Evolutionary conservation across 306 rosid species (phyloP).

Genomic region (Hippophae gyantsensis): DNA sequence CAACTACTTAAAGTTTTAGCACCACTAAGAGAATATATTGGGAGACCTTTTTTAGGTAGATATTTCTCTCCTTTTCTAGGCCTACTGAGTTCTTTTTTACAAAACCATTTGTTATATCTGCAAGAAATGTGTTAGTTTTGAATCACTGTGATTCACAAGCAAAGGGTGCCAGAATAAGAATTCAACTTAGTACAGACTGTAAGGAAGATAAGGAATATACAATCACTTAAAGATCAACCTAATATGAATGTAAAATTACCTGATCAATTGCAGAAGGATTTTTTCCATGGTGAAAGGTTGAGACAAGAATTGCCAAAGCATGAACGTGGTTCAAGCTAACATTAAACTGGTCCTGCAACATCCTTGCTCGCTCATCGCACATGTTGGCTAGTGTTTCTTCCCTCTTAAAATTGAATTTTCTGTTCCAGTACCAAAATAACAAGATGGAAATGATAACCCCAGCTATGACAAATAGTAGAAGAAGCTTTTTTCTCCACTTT

Average conservation of each 20-base stretch:
- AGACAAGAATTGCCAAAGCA: constrained; percentile 85
- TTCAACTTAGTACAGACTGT: neutral
- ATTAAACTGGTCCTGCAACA: constrained; percentile 95
- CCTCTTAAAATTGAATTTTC: constrained; percentile 42
- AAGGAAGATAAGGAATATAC: neutral
- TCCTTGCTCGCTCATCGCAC: constrained; percentile 97
- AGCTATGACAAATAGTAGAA: constrained; percentile 33
- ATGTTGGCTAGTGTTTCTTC: constrained; percentile 74
- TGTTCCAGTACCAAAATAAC: constrained; percentile 54
- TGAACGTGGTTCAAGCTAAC: constrained; percentile 96
- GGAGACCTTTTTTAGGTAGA: too few relatives aligned
- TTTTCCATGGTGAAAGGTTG: constrained; percentile 89
- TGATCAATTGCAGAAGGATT: constrained; percentile 87
- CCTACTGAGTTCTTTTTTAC: too few relatives aligned
- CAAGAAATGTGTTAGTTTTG: neutral
- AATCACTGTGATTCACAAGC: neutral
- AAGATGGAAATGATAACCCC: constrained; percentile 51
- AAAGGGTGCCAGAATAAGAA: neutral
- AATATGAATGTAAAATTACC: constrained; percentile 30
- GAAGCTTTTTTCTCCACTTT: constrained; percentile 62
- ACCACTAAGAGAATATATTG: too few relatives aligned
- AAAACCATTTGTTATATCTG: too few relatives aligned
- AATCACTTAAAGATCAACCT: neutral
- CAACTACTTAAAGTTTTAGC: too few relatives aligned
- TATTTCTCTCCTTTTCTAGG: too few relatives aligned